Base-by-base conservation (phyloP, 176 grass and related monocot genomes). In the Zoysia japonica region DNA sequence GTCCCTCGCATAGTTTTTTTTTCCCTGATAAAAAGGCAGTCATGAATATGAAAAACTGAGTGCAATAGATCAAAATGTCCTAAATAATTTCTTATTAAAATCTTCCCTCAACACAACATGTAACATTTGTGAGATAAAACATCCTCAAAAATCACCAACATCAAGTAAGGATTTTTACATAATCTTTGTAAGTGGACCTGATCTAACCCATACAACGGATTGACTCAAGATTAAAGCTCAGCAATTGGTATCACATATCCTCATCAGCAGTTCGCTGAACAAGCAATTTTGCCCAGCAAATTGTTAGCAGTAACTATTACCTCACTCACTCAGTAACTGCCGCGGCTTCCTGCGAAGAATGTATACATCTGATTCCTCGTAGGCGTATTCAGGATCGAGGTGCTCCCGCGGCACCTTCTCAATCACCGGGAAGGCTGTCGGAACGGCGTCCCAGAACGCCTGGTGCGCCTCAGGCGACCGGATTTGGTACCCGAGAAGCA, bases 391-490 rank as follows among this genome's bases (percentile, higher is more conserved):
- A 2, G 92, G 92, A 53, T 98, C 83, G 14, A 98, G 90, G 55
- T 98, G 77, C 67, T 93, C 95, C 28, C 87, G 81, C 0, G 92
- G 68, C 40, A 94, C 92, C 85, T 93, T 94, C 83, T 94, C 90
- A 7, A 98, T 85, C 46, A 87, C 86, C 11, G 88, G 90, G 69
- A 98, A 98, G 60, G 71, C 83, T 2, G 75, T 47, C 0, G 83
- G 79, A 9, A 89, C 85, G 17, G 87, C 74, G 9, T 92, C 86
- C 95, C 95, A 98, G 82, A 94, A 94, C 3, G 65, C 81, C 43
- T 88, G 71, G 77, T 94, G 92, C 16, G 92, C 95, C 85, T 94
- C 95, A 1, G 96, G 86, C 7, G 96, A 98, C 36, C 90, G 84
- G 72, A 93, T 61, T 65, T 98, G 92, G 77, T 98, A 98, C 9